These are phyloP conservation scores for Vishniacozyma victoriae DNA, from an alignment of 768 basidiomycete genomes.

Conservation along the genomic window DNA sequence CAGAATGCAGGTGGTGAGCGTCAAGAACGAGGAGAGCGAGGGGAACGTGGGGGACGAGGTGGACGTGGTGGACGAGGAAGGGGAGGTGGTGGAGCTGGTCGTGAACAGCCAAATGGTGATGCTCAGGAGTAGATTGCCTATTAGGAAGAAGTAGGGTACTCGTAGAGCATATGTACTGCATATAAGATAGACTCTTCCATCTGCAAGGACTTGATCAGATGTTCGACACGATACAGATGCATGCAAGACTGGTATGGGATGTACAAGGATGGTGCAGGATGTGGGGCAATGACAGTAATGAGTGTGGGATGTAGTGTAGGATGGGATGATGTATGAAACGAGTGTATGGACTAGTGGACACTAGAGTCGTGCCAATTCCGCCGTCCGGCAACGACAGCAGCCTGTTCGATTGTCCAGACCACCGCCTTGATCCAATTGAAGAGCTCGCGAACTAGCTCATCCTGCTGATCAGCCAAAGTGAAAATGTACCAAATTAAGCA, in stretches of 20 bases:
- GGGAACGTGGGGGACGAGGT: conserved; percentile 16
- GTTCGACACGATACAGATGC: no score
- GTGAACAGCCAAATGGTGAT: not conserved
- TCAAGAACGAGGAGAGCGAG: conserved; percentile 15
- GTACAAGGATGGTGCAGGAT: no score
- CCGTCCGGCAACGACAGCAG: conserved; percentile 37
- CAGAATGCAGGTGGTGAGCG: conserved; percentile 34
- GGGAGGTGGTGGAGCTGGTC: conserved; percentile 16
- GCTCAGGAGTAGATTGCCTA: not conserved
- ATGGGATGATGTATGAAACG: no score
- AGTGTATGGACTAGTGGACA: no score
- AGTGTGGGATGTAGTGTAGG: no score
- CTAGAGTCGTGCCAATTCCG: conserved; percentile 16
- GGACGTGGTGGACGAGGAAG: conserved; percentile 19
- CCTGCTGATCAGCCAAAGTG: conserved; percentile 16
- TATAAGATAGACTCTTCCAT: no score
- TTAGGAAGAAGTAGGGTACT: no score
- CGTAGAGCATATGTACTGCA: no score
- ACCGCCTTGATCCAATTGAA: conserved; percentile 47
- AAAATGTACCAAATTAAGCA: not conserved
- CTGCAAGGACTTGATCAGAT: no score
- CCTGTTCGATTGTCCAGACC: conserved; percentile 45
- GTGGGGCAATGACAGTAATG: no score
- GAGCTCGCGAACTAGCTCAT: conserved; percentile 39
- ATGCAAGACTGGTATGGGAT: no score